These are phyloP conservation scores for Plectranthus barbatus DNA, from an alignment of 257 asterid species.

Conservation along the genomic window DNA sequence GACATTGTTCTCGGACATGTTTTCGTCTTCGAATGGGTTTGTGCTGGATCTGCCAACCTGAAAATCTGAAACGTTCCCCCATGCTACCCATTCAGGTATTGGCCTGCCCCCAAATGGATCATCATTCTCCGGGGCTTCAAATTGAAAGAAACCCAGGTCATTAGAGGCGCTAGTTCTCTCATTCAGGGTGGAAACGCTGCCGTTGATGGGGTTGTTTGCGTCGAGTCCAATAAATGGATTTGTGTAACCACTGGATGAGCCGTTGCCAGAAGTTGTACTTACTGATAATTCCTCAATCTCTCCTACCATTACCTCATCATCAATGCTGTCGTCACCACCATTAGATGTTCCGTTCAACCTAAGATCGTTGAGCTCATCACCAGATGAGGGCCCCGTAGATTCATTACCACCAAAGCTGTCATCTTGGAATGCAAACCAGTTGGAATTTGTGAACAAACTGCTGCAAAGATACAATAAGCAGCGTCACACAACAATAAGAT, in stretches of 20 bases:
- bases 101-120: constrained; percentile 79
- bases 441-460: constrained; percentile 96
- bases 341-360: constrained; percentile 48
- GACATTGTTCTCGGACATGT: constrained; percentile 16
- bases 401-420: constrained; percentile 44
- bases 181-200: constrained; percentile 15
- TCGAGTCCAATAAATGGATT: constrained; percentile 21
- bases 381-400: constrained; percentile 45
- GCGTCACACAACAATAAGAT: constrained; percentile 7
- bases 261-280: constrained; percentile 30
- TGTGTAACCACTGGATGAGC: constrained; percentile 23
- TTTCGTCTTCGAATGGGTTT: constrained; percentile 55
- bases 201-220: constrained; percentile 20
- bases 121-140: constrained; percentile 61
- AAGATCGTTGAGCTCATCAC: constrained; percentile 50
- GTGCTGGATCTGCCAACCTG: constrained; percentile 49
- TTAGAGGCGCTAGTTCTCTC: constrained; percentile 33
- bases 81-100: constrained; percentile 91
- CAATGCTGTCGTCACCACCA: constrained; percentile 56
- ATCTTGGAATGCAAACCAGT: constrained; percentile 99
- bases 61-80: constrained; percentile 67
- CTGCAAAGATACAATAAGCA: constrained; percentile 23
- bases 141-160: constrained; percentile 49
- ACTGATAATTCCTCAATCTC: constrained; percentile 70
- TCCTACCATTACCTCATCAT: constrained; percentile 92